Evolutionary conservation across 345 rosid species (phyloP).

Genomic region (Noccaea bulbosa): DNA sequence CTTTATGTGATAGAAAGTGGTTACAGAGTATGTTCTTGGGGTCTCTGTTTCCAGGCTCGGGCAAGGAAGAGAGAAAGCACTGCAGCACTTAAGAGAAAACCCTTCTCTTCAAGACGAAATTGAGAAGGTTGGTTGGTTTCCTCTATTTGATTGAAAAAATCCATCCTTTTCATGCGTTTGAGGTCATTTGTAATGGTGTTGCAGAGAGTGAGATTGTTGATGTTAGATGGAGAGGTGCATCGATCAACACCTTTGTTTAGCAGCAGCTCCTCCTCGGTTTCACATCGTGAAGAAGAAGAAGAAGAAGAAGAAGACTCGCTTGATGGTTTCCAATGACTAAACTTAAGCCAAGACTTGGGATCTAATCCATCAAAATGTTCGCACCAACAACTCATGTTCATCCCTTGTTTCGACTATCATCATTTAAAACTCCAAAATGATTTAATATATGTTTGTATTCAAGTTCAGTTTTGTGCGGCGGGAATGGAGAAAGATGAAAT

Average conservation of each 20-base stretch:
- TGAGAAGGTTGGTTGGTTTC: slow-evolving; percentile 82
- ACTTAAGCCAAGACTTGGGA: not conserved
- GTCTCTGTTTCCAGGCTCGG: slow-evolving; percentile 62
- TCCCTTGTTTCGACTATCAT: not conserved
- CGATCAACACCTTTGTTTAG: slow-evolving; percentile 45
- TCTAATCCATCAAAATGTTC: slow-evolving; percentile 8
- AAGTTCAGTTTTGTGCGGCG: not conserved
- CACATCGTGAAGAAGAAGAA: slow-evolving; percentile 53
- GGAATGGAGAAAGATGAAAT: slow-evolving; percentile 3
- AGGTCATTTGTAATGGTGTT: not conserved
- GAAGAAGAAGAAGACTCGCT: slow-evolving; percentile 46
- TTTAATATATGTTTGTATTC: slow-evolving; percentile 18
- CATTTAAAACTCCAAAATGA: not conserved
- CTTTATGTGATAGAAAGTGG: not conserved
- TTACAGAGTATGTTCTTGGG: slow-evolving; percentile 12
- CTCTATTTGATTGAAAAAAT: not conserved
- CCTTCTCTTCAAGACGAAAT: slow-evolving; percentile 67
- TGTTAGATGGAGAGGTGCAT: slow-evolving; percentile 61
- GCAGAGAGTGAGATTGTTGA: slow-evolving; percentile 67
- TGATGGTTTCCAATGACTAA: slow-evolving; percentile 51
- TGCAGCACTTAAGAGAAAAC: slow-evolving; percentile 79
- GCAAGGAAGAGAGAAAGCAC: slow-evolving; percentile 91
- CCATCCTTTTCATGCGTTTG: not conserved
- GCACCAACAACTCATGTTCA: slow-evolving; percentile 22
- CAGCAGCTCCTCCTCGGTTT: slow-evolving; percentile 37